Evolutionary conservation across 2,329 filamentous ascomycete species (phyloP).

Genomic region (Sarocladium kiliense): DNA sequence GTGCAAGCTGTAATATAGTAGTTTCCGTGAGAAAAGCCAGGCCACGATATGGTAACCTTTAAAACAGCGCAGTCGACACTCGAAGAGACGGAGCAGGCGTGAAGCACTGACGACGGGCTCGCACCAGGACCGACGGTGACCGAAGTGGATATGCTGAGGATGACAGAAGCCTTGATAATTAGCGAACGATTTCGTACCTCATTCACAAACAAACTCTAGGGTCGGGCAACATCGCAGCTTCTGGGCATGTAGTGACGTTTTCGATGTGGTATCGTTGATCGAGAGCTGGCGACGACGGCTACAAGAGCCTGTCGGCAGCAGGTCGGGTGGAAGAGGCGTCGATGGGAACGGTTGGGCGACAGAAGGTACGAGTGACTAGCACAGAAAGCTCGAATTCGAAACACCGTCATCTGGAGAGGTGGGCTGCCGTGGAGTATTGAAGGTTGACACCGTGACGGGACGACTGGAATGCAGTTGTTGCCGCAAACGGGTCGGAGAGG

Average conservation of each 20-base stretch:
- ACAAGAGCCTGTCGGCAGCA: background rate
- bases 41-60: background rate
- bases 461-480: conserved; percentile 5
- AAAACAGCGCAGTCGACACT: background rate
- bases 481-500: conserved; percentile 4
- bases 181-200: no score
- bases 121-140: background rate
- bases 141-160: no score
- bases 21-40: no score
- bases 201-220: no score
- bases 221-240: background rate
- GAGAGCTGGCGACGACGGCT: background rate
- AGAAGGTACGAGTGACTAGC: background rate
- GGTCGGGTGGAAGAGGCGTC: background rate
- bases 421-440: background rate
- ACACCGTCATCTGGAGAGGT: background rate
- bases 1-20: no score
- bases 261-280: background rate
- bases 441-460: background rate
- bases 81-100: background rate
- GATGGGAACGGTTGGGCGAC: background rate
- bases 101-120: background rate
- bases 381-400: background rate
- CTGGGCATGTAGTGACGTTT: background rate
- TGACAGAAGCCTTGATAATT: no score